A percentile compares a stretch with the other conserved stretches of the same genome.
Conservation (phyloP, 768 basidiomycete species). For the Suillus luteus region DNA sequence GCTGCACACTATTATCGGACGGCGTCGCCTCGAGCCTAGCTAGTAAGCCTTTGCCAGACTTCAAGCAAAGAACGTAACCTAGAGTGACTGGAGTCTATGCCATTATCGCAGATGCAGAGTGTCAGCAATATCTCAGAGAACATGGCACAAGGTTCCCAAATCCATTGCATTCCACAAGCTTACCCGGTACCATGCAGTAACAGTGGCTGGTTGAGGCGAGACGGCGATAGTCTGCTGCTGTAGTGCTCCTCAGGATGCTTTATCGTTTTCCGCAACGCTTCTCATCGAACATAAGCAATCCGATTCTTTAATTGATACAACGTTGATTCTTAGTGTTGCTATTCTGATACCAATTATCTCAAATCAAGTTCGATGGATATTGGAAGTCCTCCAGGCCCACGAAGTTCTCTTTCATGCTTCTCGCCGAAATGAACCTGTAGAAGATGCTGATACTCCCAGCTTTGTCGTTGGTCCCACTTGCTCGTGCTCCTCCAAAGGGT, state of each 20-base stretch:
- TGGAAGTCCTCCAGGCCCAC: constrained; percentile 74
- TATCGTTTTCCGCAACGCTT: too few relatives aligned
- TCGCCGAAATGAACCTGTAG: constrained; percentile 81
- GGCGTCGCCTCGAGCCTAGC: background rate
- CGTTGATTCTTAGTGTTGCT: background rate
- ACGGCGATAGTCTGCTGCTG: background rate
- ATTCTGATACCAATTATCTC: constrained; percentile 16
- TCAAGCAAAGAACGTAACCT: background rate
- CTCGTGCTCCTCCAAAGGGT: constrained; percentile 94
- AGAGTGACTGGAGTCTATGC: too few relatives aligned
- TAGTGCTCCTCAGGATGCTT: background rate
- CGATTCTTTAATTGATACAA: background rate
- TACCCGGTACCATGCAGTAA: background rate
- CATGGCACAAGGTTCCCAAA: background rate
- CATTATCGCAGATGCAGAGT: background rate
- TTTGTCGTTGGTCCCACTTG: constrained; percentile 97
- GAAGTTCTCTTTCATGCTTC: constrained; percentile 98
- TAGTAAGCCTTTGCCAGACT: background rate
- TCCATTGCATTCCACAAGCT: background rate
- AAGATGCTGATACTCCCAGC: constrained; percentile 81
- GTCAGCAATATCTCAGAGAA: too few relatives aligned
- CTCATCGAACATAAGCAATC: background rate
- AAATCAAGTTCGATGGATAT: constrained; percentile 88
- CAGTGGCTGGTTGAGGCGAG: background rate
- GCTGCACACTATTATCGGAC: background rate